These are phyloP conservation scores for Glarea lozoyensis DNA, from an alignment of 495 filamentous ascomycete genomes.

Conservation along the genomic window DNA sequence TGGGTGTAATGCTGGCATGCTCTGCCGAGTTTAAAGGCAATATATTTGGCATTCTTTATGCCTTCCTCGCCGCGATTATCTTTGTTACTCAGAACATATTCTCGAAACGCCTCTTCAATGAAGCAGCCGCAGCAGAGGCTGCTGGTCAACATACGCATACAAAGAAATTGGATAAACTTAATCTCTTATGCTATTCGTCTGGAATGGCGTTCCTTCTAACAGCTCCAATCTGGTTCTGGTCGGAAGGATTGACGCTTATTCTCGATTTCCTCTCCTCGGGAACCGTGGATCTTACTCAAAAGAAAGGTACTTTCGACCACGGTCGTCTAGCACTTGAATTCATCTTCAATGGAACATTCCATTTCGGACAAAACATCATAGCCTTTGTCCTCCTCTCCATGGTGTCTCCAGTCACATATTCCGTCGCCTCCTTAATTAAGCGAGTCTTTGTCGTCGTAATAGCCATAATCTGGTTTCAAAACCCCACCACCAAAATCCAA, in stretches of 20 bases:
- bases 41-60: slow-evolving; percentile 78
- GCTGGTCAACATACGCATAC: slow-evolving; percentile 47
- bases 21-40: slow-evolving; percentile 83
- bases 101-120: slow-evolving; percentile 98
- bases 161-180: slow-evolving; percentile 90
- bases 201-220: slow-evolving; percentile 86
- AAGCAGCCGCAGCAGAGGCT: slow-evolving; percentile 71
- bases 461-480: slow-evolving; percentile 94
- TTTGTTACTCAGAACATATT: slow-evolving; percentile 99
- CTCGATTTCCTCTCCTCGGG: slow-evolving; percentile 62
- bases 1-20: slow-evolving; percentile 92
- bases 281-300: slow-evolving; percentile 52
- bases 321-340: slow-evolving; percentile 74
- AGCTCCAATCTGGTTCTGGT: slow-evolving; percentile 87
- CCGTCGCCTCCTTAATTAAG: slow-evolving; percentile 89
- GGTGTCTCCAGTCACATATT: slow-evolving; percentile 94
- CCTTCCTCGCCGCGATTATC: slow-evolving; percentile 77
- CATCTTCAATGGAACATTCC: slow-evolving; percentile 93
- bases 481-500: slow-evolving; percentile 71
- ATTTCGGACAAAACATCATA: slow-evolving; percentile 93
- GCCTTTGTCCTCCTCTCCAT: slow-evolving; percentile 87
- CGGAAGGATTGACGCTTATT: slow-evolving; percentile 71
- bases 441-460: slow-evolving; percentile 94
- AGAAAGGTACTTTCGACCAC: slow-evolving; percentile 59
- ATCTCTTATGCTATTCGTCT: slow-evolving; percentile 92